Evolutionary conservation across 371 early-diverging fungal genomes (phyloP), one percentile per base, ranked within the genome.

Genomic region (Lichtheimia hyalospora): DNA sequence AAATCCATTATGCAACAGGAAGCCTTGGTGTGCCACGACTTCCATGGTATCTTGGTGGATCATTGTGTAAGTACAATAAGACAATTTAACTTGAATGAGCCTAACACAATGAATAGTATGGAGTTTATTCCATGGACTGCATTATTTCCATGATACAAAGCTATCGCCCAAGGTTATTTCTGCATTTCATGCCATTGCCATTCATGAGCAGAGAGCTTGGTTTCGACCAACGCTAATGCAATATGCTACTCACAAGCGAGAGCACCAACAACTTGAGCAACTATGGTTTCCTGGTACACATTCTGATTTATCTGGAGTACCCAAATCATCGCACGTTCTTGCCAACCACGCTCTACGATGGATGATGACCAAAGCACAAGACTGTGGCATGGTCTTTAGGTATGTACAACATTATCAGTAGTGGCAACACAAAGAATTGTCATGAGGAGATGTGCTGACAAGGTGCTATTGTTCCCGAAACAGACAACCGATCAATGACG

Each of bases 231-330:
- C 73, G 0, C 46, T 72, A 0, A 75, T 75, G 76, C 49, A 52
- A 0, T 70, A 54, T 52, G 57, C 66, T 4, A 18, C 50, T 0
- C 23, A 27, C 18, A 64, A 59, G 2, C 16, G 28, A 13, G 55
- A 54, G 2, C 40, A 64, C 15, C 76, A 75, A 42, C 57, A 42
- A 14, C 46, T 75, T 4, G 67, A 68, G 39, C 73, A 75, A 58
- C 34, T 70, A 2, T 75, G 76, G 76, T 75, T 75, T 53, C 76
- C 76, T 16, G 76, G 76, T 20, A 66, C 67, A 61, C 76, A 75
- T 40, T 49, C 55, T 5, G 76, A 75, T 49, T 62, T 75, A 14
- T 70, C 70, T 5, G 74, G 66, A 16, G 66, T 52, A 20, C 46
- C 57, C 0, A 39, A 42, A 8, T 62, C 61, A 15, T 28, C 55